Evolutionary conservation across 2,329 filamentous ascomycete genomes (phyloP).

Genomic region (Botrytis porri): DNA sequence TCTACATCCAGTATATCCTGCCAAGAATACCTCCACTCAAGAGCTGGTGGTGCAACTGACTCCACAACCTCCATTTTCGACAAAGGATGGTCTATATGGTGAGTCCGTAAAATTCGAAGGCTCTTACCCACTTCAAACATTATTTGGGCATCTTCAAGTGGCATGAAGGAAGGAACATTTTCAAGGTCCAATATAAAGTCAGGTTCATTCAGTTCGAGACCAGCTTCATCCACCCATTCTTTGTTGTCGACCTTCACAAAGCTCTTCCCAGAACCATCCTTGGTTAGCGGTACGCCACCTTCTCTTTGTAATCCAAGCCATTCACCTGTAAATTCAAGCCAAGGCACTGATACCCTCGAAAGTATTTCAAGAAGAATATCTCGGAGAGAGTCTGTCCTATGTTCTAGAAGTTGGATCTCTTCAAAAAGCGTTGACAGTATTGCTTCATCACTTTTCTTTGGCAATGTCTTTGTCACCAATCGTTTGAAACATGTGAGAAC

Average conservation of each 20-base stretch:
- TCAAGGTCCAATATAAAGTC: slow-evolving; percentile 62
- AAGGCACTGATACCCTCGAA: slow-evolving; percentile 59
- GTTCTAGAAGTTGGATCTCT: slow-evolving; percentile 61
- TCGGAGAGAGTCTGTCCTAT: slow-evolving; percentile 59
- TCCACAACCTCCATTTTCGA: slow-evolving; percentile 50
- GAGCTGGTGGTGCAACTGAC: slow-evolving; percentile 50
- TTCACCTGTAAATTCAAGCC: slow-evolving; percentile 64
- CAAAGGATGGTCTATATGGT: slow-evolving; percentile 70
- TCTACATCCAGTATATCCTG: slow-evolving; percentile 63
- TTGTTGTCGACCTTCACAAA: slow-evolving; percentile 60
- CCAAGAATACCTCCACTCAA: slow-evolving; percentile 73
- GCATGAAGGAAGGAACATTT: slow-evolving; percentile 70
- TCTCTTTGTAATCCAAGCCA: slow-evolving; percentile 71
- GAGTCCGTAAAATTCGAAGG: slow-evolving; percentile 66
- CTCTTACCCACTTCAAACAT: slow-evolving; percentile 82
- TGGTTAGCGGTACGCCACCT: slow-evolving; percentile 52
- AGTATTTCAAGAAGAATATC: slow-evolving; percentile 67
- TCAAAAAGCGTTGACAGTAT: slow-evolving; percentile 61
- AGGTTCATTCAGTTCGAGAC: slow-evolving; percentile 53
- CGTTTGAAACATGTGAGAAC: slow-evolving; percentile 37
- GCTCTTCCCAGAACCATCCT: slow-evolving; percentile 47
- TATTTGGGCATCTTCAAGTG: slow-evolving; percentile 62
- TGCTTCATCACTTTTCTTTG: slow-evolving; percentile 53
- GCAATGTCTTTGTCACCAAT: slow-evolving; percentile 32
- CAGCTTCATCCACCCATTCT: slow-evolving; percentile 56